Evolutionary conservation across 495 filamentous ascomycete species (phyloP).

Genomic region (Cenococcum geophilum): DNA sequence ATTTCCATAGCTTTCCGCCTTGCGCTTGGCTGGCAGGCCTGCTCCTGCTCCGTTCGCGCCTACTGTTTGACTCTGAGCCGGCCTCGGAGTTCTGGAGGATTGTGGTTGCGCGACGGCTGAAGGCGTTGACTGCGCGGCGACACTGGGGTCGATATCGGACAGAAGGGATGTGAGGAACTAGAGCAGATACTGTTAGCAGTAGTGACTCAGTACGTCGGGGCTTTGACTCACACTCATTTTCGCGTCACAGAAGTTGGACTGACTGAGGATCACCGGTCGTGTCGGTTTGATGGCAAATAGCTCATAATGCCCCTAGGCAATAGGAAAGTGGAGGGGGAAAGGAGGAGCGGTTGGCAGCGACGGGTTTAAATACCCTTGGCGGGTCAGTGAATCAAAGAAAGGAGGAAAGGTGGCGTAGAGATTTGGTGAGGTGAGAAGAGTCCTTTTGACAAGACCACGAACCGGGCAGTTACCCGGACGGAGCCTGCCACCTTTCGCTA

Average conservation of each 20-base stretch:
- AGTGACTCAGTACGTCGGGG: background rate
- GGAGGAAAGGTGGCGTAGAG: background rate
- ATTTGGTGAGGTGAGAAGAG: background rate
- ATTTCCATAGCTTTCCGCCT: conserved; percentile 2
- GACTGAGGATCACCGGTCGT: conserved; percentile 29
- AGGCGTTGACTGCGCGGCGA: background rate
- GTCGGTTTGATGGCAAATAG: conserved; percentile 14
- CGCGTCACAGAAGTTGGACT: conserved; percentile 2
- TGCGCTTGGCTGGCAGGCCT: background rate
- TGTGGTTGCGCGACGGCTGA: background rate
- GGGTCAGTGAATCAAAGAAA: conserved; percentile 2
- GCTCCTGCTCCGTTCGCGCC: background rate
- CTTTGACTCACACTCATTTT: conserved; percentile 28
- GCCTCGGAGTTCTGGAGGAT: background rate
- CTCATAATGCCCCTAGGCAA: conserved; percentile 16
- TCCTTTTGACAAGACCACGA: background rate
- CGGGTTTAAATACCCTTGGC: conserved; percentile 7
- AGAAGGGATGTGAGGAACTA: conserved; percentile 22
- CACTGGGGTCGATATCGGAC: conserved; percentile 16
- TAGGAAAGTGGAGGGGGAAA: conserved; percentile 1
- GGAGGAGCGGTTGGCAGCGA: background rate
- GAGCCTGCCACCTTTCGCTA: background rate
- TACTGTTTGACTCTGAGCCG: background rate
- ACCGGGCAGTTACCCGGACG: background rate
- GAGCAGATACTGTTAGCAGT: conserved; percentile 1